phyloP scores from a whole-genome alignment of 2,329 filamentous ascomycete genomes.

The Diaporthe sp. region DNA sequence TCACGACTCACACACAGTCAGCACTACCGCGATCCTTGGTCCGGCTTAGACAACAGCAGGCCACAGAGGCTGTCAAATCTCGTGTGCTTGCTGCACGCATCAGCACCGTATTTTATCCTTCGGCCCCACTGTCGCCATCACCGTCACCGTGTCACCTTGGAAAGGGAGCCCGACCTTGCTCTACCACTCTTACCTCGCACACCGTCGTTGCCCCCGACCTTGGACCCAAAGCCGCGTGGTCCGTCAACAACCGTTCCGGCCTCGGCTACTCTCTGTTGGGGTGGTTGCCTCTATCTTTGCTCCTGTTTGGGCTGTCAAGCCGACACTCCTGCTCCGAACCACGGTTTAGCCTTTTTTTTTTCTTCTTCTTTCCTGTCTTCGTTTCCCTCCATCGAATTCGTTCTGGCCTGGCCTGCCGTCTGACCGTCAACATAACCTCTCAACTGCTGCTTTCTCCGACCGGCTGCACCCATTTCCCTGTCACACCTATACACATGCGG shows the following conservation, averaged over 20 bases:
- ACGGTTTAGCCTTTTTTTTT: neutral
- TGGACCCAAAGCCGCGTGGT: conserved; percentile 8
- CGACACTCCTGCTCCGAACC: neutral
- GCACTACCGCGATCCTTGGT: conserved; percentile 37
- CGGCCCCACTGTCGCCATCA: conserved; percentile 8
- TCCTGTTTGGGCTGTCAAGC: neutral
- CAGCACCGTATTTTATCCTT: conserved; percentile 25
- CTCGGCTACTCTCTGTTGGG: conserved; percentile 5
- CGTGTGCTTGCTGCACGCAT: conserved; percentile 17
- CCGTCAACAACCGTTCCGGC: conserved; percentile 22
- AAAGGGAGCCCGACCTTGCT: conserved; percentile 1
- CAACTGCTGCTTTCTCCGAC: conserved; percentile 2
- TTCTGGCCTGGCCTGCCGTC: conserved; percentile 7
- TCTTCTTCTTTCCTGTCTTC: neutral
- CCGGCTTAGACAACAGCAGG: conserved; percentile 22
- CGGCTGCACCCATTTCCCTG: conserved; percentile 25
- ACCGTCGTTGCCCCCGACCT: conserved; percentile 1
- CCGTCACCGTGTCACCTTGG: conserved; percentile 3
- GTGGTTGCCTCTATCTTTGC: neutral
- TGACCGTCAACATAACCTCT: neutral
- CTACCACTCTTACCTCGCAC: neutral
- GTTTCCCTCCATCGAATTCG: neutral
- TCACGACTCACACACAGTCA: conserved; percentile 30
- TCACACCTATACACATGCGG: conserved; percentile 37
- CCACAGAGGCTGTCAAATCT: conserved; percentile 16